phyloP scores from a whole-genome alignment of 2,329 filamentous ascomycete genomes.

The Aspergillus sp. region DNA sequence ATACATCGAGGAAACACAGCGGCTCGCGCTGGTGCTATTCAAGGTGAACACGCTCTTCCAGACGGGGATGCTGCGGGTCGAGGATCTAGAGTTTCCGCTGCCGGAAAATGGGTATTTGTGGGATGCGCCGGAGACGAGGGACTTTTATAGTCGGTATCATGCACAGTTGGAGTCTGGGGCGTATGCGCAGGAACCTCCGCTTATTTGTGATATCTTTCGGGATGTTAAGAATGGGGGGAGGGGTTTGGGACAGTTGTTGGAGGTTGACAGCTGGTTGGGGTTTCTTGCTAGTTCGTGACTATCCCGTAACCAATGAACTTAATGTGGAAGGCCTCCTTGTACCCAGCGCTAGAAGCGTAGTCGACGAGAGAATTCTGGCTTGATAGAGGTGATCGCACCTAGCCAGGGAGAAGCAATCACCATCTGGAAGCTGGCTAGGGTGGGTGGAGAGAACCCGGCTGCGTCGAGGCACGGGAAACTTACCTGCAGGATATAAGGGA shows the following conservation, averaged over 20 bases:
- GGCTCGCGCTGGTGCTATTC: background rate
- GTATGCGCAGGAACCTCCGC: background rate
- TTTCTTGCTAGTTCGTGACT: background rate
- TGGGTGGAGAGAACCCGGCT: too few relatives aligned
- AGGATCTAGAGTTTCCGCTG: background rate
- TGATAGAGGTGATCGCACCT: too few relatives aligned
- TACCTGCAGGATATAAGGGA: too few relatives aligned
- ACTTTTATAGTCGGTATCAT: conserved; percentile 5
- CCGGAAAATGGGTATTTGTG: background rate
- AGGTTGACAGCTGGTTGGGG: conserved; percentile 1
- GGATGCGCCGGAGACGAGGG: background rate
- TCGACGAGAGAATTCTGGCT: too few relatives aligned
- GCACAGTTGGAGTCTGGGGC: background rate
- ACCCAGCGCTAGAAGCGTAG: too few relatives aligned
- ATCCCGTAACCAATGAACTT: too few relatives aligned
- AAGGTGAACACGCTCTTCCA: background rate
- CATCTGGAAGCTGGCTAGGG: too few relatives aligned
- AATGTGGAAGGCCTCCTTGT: too few relatives aligned
- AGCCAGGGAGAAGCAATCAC: too few relatives aligned
- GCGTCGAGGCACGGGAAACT: too few relatives aligned
- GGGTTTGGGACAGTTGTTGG: background rate
- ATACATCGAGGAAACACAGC: conserved; percentile 2
- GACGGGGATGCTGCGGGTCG: background rate
- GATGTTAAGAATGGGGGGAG: background rate
- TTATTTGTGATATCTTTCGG: background rate